Evolutionary conservation across 73 alveolate species (phyloP).

Genomic region (Halteria grandinella): DNA sequence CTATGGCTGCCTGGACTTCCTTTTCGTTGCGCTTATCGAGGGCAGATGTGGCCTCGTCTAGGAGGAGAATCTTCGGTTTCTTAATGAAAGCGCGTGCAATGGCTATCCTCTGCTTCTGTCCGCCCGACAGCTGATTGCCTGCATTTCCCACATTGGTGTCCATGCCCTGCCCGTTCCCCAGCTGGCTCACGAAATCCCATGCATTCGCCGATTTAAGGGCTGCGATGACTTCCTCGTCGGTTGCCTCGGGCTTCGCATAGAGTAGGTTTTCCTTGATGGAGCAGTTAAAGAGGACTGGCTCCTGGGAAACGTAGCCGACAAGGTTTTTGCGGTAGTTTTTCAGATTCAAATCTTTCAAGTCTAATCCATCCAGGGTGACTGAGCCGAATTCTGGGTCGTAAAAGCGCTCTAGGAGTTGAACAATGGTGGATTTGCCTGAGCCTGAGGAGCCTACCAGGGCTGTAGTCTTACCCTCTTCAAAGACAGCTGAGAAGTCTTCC

Average conservation of each 20-base stretch:
- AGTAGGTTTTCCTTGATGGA: conserved; percentile 80
- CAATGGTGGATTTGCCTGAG: conserved; percentile 94
- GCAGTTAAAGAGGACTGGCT: conserved; percentile 86
- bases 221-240: conserved; percentile 83
- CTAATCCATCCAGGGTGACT: conserved; percentile 78
- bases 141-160: conserved; percentile 69
- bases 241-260: conserved; percentile 86
- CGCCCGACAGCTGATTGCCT: conserved; percentile 72
- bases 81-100: conserved; percentile 65
- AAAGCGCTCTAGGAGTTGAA: conserved; percentile 87
- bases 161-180: conserved; percentile 41
- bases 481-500: conserved; percentile 2
- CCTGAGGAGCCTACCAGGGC: conserved; percentile 94
- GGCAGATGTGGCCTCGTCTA: conserved; percentile 69
- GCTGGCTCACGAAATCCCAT: conserved; percentile 54
- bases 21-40: conserved; percentile 56
- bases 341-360: conserved; percentile 69
- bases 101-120: conserved; percentile 64
- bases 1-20: conserved; percentile 53
- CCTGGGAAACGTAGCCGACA: conserved; percentile 91
- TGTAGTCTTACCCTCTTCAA: conserved; percentile 80
- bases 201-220: conserved; percentile 87
- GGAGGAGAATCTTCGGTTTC: conserved; percentile 51
- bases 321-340: conserved; percentile 71
- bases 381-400: conserved; percentile 86